Percentiles rank a stretch among this genome's conserved stretches.
These are phyloP conservation scores for Macaranga tanarius DNA, from an alignment of 441 rosid species.

Conservation along the genomic window DNA sequence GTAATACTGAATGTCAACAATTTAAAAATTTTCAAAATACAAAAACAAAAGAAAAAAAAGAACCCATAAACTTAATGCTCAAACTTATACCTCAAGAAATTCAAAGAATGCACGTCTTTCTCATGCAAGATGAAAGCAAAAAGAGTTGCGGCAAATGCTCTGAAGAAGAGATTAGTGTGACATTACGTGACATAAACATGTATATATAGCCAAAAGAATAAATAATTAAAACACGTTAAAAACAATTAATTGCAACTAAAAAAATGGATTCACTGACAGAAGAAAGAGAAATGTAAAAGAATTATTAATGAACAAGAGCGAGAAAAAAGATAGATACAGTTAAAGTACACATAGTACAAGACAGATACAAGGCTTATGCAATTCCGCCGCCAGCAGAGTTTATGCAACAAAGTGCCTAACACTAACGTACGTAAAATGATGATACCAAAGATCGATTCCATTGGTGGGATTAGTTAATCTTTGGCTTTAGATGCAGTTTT, in stretches of 20 bases:
- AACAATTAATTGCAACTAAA: neutral
- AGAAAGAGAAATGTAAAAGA: neutral
- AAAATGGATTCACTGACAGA: slow-evolving; percentile 1
- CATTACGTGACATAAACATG: neutral
- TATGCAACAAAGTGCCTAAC: too few species aligned
- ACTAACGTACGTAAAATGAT: too few species aligned
- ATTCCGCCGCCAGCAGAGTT: too few species aligned
- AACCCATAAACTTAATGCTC: too few species aligned
- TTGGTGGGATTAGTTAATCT: too few species aligned
- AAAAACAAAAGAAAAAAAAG: too few species aligned
- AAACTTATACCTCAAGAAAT: slow-evolving; percentile 3
- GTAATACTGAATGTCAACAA: too few species aligned
- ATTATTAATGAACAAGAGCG: neutral
- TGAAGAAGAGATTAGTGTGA: neutral
- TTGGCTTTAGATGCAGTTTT: too few species aligned
- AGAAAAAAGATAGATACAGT: neutral
- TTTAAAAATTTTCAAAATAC: neutral
- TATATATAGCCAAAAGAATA: neutral
- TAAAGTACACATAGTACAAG: neutral
- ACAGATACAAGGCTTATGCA: too few species aligned
- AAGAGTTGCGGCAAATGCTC: neutral
- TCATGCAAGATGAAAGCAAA: neutral
- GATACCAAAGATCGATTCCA: too few species aligned
- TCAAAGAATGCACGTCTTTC: neutral
- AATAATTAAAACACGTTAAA: neutral